Evolutionary conservation across 306 rosid species (phyloP).

Genomic region (Amphicarpaea edgeworthii): DNA sequence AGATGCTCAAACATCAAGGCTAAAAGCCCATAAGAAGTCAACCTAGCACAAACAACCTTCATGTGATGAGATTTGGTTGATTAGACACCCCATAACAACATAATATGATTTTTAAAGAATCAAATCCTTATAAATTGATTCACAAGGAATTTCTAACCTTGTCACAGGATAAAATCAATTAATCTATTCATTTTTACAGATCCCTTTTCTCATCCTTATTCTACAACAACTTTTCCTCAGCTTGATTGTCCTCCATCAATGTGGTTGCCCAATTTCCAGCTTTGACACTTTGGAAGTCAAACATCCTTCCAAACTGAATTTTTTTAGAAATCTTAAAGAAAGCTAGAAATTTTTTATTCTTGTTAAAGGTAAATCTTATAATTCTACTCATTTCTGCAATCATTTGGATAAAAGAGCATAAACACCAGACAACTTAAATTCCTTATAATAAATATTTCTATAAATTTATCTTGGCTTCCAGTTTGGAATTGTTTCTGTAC

Average conservation of each 20-base stretch:
- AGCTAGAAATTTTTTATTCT: conserved; percentile 15
- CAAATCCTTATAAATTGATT: background rate
- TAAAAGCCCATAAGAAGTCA: background rate
- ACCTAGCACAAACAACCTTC: background rate
- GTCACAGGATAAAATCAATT: background rate
- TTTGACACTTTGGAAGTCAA: background rate
- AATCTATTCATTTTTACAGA: background rate
- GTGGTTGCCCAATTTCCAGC: background rate
- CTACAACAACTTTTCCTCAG: conserved; percentile 16
- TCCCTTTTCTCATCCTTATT: background rate
- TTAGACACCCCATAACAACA: conserved; percentile 6
- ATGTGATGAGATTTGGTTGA: conserved; percentile 1
- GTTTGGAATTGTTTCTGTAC: background rate
- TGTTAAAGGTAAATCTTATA: too few species aligned
- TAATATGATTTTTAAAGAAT: background rate
- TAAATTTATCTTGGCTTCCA: background rate
- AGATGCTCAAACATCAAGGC: conserved; percentile 40
- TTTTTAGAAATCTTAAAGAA: background rate
- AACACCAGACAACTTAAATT: background rate
- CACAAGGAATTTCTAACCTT: background rate
- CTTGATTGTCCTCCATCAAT: conserved; percentile 6
- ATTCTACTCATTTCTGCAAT: background rate
- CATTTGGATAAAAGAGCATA: conserved; percentile 24
- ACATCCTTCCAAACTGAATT: conserved; percentile 25
- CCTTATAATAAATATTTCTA: background rate